Conservation (phyloP, 2,329 filamentous ascomycete species). For the Chalaropsis thielavioides region DNA sequence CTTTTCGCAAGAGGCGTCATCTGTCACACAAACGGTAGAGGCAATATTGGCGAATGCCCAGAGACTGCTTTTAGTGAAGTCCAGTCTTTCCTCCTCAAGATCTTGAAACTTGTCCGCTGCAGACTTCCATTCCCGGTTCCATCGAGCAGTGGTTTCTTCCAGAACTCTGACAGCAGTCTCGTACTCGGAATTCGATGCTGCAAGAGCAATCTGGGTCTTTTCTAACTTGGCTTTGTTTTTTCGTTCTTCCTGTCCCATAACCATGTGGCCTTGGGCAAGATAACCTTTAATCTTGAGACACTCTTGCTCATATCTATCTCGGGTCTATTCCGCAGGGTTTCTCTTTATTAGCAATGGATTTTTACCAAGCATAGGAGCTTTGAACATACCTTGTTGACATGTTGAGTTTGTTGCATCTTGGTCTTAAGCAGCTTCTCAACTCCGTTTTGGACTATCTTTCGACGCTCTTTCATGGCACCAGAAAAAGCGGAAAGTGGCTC, state of each 20-base stretch:
- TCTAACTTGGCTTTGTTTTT: slow-evolving; percentile 98
- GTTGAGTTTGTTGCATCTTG: slow-evolving; percentile 80
- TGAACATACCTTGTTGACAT: slow-evolving; percentile 69
- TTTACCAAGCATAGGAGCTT: not conserved
- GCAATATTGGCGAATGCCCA: slow-evolving; percentile 98
- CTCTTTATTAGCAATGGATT: not conserved
- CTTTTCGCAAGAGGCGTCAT: slow-evolving; percentile 93
- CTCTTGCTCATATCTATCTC: slow-evolving; percentile 93
- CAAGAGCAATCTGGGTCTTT: slow-evolving; percentile 93
- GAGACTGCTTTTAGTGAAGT: slow-evolving; percentile 93
- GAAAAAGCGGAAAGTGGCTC: slow-evolving; percentile 85
- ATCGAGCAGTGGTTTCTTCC: slow-evolving; percentile 85
- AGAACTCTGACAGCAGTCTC: slow-evolving; percentile 83
- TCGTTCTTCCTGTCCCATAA: slow-evolving; percentile 97
- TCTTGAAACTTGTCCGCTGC: slow-evolving; percentile 99
- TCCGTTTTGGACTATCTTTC: slow-evolving; percentile 89
- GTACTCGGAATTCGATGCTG: slow-evolving; percentile 82
- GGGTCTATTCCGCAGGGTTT: slow-evolving; percentile 39
- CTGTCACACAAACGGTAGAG: slow-evolving; percentile 93
- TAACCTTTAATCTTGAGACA: slow-evolving; percentile 98
- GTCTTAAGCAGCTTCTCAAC: slow-evolving; percentile 89
- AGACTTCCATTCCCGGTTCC: slow-evolving; percentile 97
- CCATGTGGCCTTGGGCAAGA: slow-evolving; percentile 96
- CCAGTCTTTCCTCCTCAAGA: slow-evolving; percentile 87
- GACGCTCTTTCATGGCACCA: slow-evolving; percentile 86